A percentile compares a stretch with the other conserved stretches of the same genome.
phyloP scores from a whole-genome alignment of 1,284 basidiomycete genomes.

The Melampsora occidentalis region DNA sequence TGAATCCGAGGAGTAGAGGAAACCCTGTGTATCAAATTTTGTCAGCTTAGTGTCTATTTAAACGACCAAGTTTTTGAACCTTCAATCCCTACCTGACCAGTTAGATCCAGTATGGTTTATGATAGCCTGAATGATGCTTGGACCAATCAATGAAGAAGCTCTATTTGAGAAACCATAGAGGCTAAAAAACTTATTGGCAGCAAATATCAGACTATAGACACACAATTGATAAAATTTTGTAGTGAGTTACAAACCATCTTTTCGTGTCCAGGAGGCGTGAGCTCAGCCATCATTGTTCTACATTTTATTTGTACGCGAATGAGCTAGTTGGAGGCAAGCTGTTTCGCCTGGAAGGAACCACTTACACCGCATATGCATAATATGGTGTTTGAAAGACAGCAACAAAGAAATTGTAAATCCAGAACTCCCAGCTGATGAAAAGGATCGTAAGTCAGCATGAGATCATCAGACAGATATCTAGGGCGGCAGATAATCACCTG shows the following conservation, averaged over 20 bases:
- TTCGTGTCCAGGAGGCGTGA: constrained; percentile 1
- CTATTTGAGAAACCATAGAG: constrained; percentile 43
- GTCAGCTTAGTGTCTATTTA: neutral
- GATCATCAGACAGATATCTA: neutral
- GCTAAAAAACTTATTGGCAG: constrained; percentile 35
- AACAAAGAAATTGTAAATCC: constrained; percentile 41
- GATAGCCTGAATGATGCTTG: constrained; percentile 38
- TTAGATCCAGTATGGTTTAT: constrained; percentile 27
- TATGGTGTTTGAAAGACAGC: constrained; percentile 43
- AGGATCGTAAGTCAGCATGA: neutral
- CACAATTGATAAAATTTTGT: neutral
- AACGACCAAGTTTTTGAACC: neutral
- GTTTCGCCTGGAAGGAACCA: neutral
- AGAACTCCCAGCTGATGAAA: constrained; percentile 41
- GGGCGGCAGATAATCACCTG: constrained; percentile 7
- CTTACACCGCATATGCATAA: constrained; percentile 39
- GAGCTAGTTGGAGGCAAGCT: neutral
- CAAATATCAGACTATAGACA: neutral
- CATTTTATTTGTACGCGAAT: neutral
- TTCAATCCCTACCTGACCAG: constrained; percentile 34
- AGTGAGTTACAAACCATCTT: neutral
- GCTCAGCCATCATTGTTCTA: constrained; percentile 5
- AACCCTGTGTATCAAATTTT: constrained; percentile 11
- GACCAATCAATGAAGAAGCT: constrained; percentile 42
- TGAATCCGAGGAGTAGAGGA: constrained; percentile 29